phyloP scores from a whole-genome alignment of 208 protist species.

The Angomonas deanei region DNA sequence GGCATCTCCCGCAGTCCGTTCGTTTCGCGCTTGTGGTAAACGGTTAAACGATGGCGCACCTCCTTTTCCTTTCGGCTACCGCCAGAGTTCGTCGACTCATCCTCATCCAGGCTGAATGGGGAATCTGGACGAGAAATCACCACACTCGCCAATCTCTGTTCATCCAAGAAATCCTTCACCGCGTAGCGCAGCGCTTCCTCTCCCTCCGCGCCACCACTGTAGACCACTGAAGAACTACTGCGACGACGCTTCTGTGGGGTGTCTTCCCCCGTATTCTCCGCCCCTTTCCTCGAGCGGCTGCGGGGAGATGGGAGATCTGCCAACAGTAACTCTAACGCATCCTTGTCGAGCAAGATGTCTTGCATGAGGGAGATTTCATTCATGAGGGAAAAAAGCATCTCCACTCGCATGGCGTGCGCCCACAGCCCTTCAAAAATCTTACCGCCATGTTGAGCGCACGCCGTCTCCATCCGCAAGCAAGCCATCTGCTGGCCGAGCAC shows the following conservation, averaged over 20 bases:
- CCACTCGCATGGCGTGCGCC: constrained; percentile 73
- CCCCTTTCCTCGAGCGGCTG: not conserved
- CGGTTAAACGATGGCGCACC: not conserved
- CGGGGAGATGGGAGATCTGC: not conserved
- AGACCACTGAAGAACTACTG: not conserved
- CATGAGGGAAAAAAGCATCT: constrained; percentile 53
- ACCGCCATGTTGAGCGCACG: constrained; percentile 60
- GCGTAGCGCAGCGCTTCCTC: constrained; percentile 9
- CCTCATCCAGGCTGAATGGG: not conserved
- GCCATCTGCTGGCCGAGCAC: constrained; percentile 66
- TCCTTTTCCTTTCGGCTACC: not conserved
- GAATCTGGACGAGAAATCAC: constrained; percentile 4
- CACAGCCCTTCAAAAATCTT: constrained; percentile 79
- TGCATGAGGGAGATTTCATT: constrained; percentile 66
- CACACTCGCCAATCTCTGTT: not conserved
- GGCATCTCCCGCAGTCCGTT: not conserved
- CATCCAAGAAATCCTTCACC: constrained; percentile 4
- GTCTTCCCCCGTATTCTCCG: not conserved
- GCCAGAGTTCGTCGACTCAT: not conserved
- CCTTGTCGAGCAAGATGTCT: constrained; percentile 47
- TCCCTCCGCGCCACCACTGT: not conserved
- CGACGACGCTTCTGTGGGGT: not conserved
- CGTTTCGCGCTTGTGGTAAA: not conserved
- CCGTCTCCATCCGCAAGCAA: constrained; percentile 60
- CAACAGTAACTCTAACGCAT: constrained; percentile 31